phyloP scores from a whole-genome alignment of 1,284 basidiomycete genomes.

The Amylostereum chailletii region DNA sequence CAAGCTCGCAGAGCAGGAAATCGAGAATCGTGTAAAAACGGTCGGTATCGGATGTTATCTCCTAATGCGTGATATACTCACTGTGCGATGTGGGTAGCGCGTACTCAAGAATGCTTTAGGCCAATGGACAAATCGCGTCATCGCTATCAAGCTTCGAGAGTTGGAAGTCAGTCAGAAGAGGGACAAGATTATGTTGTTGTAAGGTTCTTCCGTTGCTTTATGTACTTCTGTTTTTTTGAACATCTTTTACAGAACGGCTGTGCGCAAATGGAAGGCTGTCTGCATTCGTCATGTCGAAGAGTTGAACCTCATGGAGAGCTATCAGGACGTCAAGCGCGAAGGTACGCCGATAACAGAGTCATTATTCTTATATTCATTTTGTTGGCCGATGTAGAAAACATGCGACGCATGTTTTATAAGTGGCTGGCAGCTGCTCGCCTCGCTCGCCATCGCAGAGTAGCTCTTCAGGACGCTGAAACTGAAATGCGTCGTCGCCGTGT shows the following conservation, averaged over 20 bases:
- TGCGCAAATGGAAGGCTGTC: constrained; percentile 59
- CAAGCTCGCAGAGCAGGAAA: constrained; percentile 29
- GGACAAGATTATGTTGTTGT: constrained; percentile 40
- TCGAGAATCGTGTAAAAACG: constrained; percentile 30
- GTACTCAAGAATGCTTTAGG: constrained; percentile 36
- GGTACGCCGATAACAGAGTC: constrained; percentile 28
- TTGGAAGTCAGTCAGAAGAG: constrained; percentile 47
- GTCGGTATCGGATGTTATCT: constrained; percentile 21
- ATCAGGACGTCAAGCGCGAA: constrained; percentile 68
- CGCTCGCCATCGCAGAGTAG: constrained; percentile 45
- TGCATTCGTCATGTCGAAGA: constrained; percentile 58
- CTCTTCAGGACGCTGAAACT: constrained; percentile 52
- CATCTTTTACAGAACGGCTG: constrained; percentile 34
- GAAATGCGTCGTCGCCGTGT: constrained; percentile 45
- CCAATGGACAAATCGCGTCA: constrained; percentile 64
- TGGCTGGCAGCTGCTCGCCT: constrained; percentile 58
- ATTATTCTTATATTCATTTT: background rate
- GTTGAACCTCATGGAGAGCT: constrained; percentile 71
- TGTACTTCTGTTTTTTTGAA: background rate
- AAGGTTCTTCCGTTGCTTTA: constrained; percentile 13
- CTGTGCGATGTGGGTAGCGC: constrained; percentile 32
- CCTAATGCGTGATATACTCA: constrained; percentile 6
- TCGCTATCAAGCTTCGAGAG: constrained; percentile 64
- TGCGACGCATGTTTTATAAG: constrained; percentile 57
- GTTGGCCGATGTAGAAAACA: constrained; percentile 37